A percentile compares a stretch with the other conserved stretches of the same genome.
These are phyloP conservation scores for Bryoerythrophyllum caledonicum DNA, from an alignment of 225 moss, liverwort and hornwort genomes.

Conservation along the genomic window DNA sequence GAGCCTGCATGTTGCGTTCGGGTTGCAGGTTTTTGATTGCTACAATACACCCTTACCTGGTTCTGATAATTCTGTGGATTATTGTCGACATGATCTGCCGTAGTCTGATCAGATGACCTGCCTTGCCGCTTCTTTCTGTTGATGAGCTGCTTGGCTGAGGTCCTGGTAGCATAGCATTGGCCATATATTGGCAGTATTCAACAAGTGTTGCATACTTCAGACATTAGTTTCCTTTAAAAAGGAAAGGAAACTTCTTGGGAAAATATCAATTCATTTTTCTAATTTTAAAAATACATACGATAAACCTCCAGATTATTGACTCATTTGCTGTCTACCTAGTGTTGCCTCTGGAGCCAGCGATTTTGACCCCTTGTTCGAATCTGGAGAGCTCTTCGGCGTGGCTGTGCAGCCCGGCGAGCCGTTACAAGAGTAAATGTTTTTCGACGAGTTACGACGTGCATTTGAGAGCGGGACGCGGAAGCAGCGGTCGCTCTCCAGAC, in stretches of 20 bases:
- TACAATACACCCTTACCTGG: no score
- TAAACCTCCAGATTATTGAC: no score
- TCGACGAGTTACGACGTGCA: slow-evolving; percentile 60
- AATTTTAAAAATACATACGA: no score
- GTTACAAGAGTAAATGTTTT: slow-evolving; percentile 56
- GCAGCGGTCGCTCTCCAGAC: slow-evolving; percentile 56
- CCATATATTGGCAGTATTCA: neutral
- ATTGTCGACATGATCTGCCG: no score
- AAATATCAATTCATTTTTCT: no score
- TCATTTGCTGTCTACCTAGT: neutral
- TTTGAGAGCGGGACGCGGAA: slow-evolving; percentile 69
- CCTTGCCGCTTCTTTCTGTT: no score
- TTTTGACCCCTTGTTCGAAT: neutral
- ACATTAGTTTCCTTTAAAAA: neutral
- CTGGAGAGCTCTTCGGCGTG: slow-evolving; percentile 57
- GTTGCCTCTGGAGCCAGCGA: neutral
- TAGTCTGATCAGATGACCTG: no score
- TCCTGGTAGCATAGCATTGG: neutral
- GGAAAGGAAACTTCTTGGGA: no score
- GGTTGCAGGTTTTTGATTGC: no score
- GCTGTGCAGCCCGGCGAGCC: slow-evolving; percentile 53
- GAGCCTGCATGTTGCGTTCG: no score
- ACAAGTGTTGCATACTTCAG: slow-evolving; percentile 7
- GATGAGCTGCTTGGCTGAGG: neutral
- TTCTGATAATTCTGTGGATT: no score